Evolutionary conservation across 2,329 filamentous ascomycete genomes (phyloP), one percentile per base, ranked within the genome.

Genomic region (Verticillium albo-atrum): DNA sequence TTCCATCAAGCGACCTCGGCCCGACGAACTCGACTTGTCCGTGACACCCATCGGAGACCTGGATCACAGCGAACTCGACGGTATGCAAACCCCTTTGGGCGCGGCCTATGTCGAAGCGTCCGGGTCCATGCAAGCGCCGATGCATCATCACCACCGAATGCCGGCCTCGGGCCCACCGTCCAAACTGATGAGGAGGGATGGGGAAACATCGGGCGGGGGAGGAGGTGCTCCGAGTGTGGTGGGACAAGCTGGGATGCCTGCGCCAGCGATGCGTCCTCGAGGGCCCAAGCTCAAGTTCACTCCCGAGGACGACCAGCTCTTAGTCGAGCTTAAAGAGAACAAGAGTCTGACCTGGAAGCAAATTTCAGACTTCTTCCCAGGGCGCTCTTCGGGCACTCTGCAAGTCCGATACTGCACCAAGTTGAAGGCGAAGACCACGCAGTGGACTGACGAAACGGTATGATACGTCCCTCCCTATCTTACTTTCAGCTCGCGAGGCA

Each of bases 261-360:
- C 83, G 47, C 92, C 92, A 58, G 92, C 92, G 51, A 85, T 89
- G 57, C 81, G 89, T 67, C 93, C 93, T 10, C 86, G 90, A 61
- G 92, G 91, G 3, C 92, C 92, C 6, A 97, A 97, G 76, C 81
- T 96, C 66, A 97, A 97, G 75, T 97, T 97, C 71, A 97, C 92
- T 1, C 87, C 91, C 10, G 92, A 96, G 73, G 93, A 97, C 71
- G 93, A 97, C 73, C 88, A 90, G 66, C 78, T 96, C 54, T 81
- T 97, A 58, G 88, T 97, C 59, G 91, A 96, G 70, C 79, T 97
- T 63, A 97, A 97, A 74, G 93, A 97, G 75, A 93, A 95, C 70
- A 96, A 95, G 74, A 93, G 91, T 70, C 80, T 97, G 71, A 96
- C 93, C 4, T 97, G 93, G 93, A 97, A 96, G 76, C 93, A 97